phyloP scores from a whole-genome alignment of 2,329 filamentous ascomycete genomes.

The Trichoderma hamatum region DNA sequence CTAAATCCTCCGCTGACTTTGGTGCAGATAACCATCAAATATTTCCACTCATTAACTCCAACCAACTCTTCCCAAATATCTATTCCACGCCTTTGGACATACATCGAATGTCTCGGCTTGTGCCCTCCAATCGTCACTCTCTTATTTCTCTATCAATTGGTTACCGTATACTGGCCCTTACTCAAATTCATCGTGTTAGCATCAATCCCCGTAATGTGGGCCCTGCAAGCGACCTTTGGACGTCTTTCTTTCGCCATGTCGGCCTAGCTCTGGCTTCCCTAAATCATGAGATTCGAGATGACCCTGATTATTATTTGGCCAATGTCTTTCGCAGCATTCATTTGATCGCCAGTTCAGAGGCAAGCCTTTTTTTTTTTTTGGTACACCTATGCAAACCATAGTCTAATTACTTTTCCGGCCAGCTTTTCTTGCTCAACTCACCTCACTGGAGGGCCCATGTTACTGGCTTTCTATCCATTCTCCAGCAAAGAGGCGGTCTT shows the following conservation, averaged over 20 bases:
- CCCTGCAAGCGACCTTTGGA: slow-evolving; percentile 14
- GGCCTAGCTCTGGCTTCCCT: slow-evolving; percentile 14
- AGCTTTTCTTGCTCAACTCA: slow-evolving; percentile 15
- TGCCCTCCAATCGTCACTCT: slow-evolving; percentile 16
- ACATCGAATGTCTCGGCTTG: background rate
- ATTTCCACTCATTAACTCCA: slow-evolving; percentile 10
- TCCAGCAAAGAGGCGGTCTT: slow-evolving; percentile 7
- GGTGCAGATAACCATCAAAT: slow-evolving; percentile 3
- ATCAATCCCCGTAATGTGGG: slow-evolving; percentile 6
- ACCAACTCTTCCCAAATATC: slow-evolving; percentile 1
- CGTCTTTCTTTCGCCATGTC: slow-evolving; percentile 17
- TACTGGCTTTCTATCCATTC: slow-evolving; percentile 13
- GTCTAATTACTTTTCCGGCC: background rate
- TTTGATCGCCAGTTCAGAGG: slow-evolving; percentile 14
- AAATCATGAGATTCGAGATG: slow-evolving; percentile 6
- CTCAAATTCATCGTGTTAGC: slow-evolving; percentile 3
- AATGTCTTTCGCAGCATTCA: slow-evolving; percentile 19
- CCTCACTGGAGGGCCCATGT: slow-evolving; percentile 20
- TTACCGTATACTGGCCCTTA: background rate
- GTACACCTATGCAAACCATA: background rate
- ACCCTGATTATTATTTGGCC: background rate
- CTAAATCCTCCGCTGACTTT: background rate
- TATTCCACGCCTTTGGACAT: slow-evolving; percentile 12
- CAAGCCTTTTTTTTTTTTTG: background rate
- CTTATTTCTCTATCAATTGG: slow-evolving; percentile 7